A percentile compares a stretch with the other conserved stretches of the same genome.
Conservation (phyloP, 2,329 filamentous ascomycete species). For the Orbilia oligospora region DNA sequence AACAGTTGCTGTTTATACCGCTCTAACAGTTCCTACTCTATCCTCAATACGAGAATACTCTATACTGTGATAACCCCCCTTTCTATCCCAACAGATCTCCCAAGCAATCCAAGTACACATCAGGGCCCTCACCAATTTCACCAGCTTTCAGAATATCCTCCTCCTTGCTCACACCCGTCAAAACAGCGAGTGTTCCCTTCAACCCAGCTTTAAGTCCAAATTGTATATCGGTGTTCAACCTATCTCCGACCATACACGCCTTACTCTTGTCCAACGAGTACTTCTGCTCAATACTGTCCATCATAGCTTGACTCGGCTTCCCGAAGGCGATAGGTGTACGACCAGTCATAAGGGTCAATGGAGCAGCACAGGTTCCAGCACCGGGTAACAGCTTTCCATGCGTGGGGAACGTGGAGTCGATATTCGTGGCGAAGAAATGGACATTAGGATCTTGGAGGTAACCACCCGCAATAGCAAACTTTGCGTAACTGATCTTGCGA, state of each 20-base stretch:
- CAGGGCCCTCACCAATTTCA: slow-evolving; percentile 75
- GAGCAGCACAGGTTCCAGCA: slow-evolving; percentile 82
- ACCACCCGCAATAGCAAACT: slow-evolving; percentile 85
- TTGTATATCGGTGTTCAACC: slow-evolving; percentile 93
- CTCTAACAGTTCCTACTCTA: not conserved
- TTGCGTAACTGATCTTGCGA: slow-evolving; percentile 95
- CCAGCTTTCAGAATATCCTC: slow-evolving; percentile 79
- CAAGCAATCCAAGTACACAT: slow-evolving; percentile 86
- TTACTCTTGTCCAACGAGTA: slow-evolving; percentile 86
- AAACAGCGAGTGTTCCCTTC: slow-evolving; percentile 89
- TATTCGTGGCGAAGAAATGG: slow-evolving; percentile 91
- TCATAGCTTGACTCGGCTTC: slow-evolving; percentile 98
- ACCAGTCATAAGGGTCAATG: slow-evolving; percentile 80
- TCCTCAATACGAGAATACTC: too few relatives aligned
- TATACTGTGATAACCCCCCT: not conserved
- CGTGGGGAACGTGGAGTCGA: slow-evolving; percentile 88
- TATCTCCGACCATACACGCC: slow-evolving; percentile 96
- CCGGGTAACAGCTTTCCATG: slow-evolving; percentile 89
- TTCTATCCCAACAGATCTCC: slow-evolving; percentile 72
- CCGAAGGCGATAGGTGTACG: slow-evolving; percentile 83
- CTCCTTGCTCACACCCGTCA: slow-evolving; percentile 90
- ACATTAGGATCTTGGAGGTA: slow-evolving; percentile 85
- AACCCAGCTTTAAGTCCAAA: slow-evolving; percentile 93
- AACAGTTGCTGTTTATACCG: not conserved
- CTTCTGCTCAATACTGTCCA: slow-evolving; percentile 98